Evolutionary conservation across 177 flowering plant genomes (phyloP), one percentile per base, ranked within the genome.

Genomic region (Vitis hybrid): DNA sequence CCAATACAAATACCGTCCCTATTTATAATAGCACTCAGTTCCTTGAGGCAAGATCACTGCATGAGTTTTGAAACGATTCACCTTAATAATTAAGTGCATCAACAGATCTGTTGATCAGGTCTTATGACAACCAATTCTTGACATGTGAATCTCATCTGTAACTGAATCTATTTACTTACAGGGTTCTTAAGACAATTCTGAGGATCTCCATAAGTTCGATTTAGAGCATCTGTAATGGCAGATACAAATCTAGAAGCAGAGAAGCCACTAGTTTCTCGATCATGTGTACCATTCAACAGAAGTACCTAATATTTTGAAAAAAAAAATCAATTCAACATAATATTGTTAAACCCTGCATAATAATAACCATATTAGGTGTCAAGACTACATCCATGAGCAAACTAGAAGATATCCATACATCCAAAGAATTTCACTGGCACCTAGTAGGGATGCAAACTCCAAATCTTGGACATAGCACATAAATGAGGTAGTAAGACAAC

Each of bases 151-250:
- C 45, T 52, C 34, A 26, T 10, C 68, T 15, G 7, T 19, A 52
- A 66, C 13, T 55, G 62, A 54, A 77, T 21, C 59, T 5, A n/a
- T 50, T 49, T 62, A 85, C 97, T 85, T 78, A 94, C 98, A 69
- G 56, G 64, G 70, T 89, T 91, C 34, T 76, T 70, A 40, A 94
- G 85, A 74, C 87, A 77, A 62, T 89, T 87, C 7, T 83, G 79
- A 58, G 86, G 80, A 69, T 86, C 83, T 69, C 97, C 97, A 83
- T 91, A 79, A 4, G 89, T 88, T 63, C 97, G 85, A 80, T 94
- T 94, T 69, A 94, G 71, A 75, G 97, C 94, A 83, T 94, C 95
- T 52, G 98, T 81, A 73, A 94, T 89, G 59, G 98, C 97, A 68
- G 97, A 88, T 6, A 91, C 92, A 79, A 94, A 94, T 79, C 85